Base-by-base conservation (phyloP, 2,329 filamentous ascomycete genomes). In the Fusarium oxysporum region DNA sequence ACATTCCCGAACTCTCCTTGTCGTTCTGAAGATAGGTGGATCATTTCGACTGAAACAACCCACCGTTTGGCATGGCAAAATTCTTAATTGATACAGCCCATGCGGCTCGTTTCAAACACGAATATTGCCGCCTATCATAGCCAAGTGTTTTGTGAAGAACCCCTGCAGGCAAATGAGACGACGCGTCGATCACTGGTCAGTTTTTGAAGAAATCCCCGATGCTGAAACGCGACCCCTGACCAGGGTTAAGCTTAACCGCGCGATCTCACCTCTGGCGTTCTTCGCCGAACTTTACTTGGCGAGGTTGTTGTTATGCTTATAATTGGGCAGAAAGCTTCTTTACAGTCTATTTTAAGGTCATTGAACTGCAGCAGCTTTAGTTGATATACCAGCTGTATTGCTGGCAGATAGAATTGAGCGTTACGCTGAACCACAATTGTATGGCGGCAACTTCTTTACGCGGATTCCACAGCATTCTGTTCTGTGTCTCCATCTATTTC, bases 111-210 rank as follows among this genome's bases (percentile, higher is more conserved):
- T 73, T 73, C 71, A 73, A 45, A 28, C 14, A 16, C 30, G 17
- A 45, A 67, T 63, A 73, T 74, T 44, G 41, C 71, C 71, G 71
- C 71, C 71, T 72, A 73, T 73, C 67, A 65, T 23, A 25, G 2
- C 16, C 8, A 5, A 4, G 17, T 35, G 48, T 12, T 55, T 25
- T 21, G 3, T 5, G 21, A 21, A 13, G 12, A 4, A 57, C 10
- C 71, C 70, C 40, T 67, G 66, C 16, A 23, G 11, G 3, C 38
- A 32, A 25, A 47, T 41, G 30, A 25, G 44, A 38, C 55, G 38
- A 37, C 19, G 13, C n/a, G 65, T 70, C n/a, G 35, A 60, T 60
- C 43, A 48, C 43, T 55, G 59, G 40, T 14, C 35, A 12, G 30
- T 12, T 30, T 37, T 25, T 12, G 25, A 38, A 30, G n/a, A 60